A percentile compares a stretch with the other conserved stretches of the same genome.
Conservation (phyloP, 2,329 filamentous ascomycete species). For the Thielaviopsis punctulata region DNA sequence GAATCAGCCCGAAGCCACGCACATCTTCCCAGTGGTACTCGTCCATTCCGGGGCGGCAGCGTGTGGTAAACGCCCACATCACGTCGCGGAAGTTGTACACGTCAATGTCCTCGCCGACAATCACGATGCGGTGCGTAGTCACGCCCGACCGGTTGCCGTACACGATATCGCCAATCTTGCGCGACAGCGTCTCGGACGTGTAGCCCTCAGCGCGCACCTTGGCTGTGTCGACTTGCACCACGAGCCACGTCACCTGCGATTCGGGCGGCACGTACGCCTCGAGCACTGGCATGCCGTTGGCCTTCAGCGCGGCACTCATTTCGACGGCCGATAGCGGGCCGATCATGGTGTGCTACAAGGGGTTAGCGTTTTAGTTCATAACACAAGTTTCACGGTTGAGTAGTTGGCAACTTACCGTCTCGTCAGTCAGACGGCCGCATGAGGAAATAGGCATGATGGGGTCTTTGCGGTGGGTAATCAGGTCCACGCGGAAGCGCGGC, state of each 20-base stretch:
- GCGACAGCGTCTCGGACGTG: slow-evolving; percentile 22
- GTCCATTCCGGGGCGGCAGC: slow-evolving; percentile 27
- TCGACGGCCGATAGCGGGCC: slow-evolving; percentile 25
- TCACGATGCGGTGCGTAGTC: slow-evolving; percentile 26
- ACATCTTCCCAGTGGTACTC: slow-evolving; percentile 29
- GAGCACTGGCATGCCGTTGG: slow-evolving; percentile 24
- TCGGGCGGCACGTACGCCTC: slow-evolving; percentile 28
- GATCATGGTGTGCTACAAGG: not conserved
- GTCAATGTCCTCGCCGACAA: slow-evolving; percentile 33
- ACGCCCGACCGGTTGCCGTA: slow-evolving; percentile 26
- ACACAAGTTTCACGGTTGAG: not conserved
- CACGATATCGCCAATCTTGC: slow-evolving; percentile 25
- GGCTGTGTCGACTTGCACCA: slow-evolving; percentile 37
- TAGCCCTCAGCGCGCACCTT: slow-evolving; percentile 39
- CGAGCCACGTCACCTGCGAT: slow-evolving; percentile 30
- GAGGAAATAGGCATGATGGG: slow-evolving; percentile 31
- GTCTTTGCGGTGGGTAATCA: slow-evolving; percentile 29
- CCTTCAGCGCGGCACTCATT: slow-evolving; percentile 21
- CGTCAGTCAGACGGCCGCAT: slow-evolving; percentile 27
- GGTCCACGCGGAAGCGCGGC: slow-evolving; percentile 14
- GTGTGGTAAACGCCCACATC: slow-evolving; percentile 30
- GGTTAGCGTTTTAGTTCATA: not conserved
- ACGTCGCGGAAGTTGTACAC: slow-evolving; percentile 28
- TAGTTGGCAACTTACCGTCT: slow-evolving; percentile 17
- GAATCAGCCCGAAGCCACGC: slow-evolving; percentile 25